A percentile compares a stretch with the other conserved stretches of the same genome.
Conservation (phyloP, 2,329 filamentous ascomycete species). For the Cercospora sp. region DNA sequence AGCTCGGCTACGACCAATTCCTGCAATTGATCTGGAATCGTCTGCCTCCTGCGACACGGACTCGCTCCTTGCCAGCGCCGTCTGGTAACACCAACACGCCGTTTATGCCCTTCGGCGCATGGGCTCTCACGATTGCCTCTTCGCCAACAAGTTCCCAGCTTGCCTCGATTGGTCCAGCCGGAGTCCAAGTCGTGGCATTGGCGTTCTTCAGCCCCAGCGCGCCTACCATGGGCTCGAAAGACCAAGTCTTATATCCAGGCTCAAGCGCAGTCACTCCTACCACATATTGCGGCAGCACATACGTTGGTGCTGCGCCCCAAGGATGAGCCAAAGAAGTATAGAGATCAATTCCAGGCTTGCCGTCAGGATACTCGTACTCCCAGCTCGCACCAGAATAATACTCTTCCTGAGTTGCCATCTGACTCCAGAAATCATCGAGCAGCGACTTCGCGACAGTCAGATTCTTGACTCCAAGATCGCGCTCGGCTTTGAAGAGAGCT, state of each 20-base stretch:
- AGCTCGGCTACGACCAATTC: not conserved
- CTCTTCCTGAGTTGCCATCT: constrained; percentile 43
- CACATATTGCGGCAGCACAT: constrained; percentile 45
- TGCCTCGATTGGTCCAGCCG: constrained; percentile 30
- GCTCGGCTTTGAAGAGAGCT: constrained; percentile 38
- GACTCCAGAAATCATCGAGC: constrained; percentile 44
- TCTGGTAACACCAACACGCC: constrained; percentile 5
- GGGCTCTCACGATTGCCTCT: not conserved
- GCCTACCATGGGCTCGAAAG: constrained; percentile 32
- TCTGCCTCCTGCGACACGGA: not conserved
- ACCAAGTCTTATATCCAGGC: constrained; percentile 36
- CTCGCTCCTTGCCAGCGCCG: not conserved
- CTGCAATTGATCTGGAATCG: not conserved
- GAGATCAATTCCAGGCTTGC: constrained; percentile 43
- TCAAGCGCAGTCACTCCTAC: constrained; percentile 32
- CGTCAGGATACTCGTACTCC: constrained; percentile 48
- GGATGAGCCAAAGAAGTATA: constrained; percentile 49
- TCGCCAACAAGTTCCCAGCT: constrained; percentile 27
- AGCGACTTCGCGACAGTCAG: constrained; percentile 35
- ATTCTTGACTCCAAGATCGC: constrained; percentile 28
- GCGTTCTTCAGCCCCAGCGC: constrained; percentile 35
- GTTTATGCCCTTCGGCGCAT: constrained; percentile 1
- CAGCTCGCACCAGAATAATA: constrained; percentile 46
- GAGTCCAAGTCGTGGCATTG: constrained; percentile 33
- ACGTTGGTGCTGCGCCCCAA: constrained; percentile 50